Base-by-base conservation (phyloP, 2,329 filamentous ascomycete species). In the Cadophora gregata region DNA sequence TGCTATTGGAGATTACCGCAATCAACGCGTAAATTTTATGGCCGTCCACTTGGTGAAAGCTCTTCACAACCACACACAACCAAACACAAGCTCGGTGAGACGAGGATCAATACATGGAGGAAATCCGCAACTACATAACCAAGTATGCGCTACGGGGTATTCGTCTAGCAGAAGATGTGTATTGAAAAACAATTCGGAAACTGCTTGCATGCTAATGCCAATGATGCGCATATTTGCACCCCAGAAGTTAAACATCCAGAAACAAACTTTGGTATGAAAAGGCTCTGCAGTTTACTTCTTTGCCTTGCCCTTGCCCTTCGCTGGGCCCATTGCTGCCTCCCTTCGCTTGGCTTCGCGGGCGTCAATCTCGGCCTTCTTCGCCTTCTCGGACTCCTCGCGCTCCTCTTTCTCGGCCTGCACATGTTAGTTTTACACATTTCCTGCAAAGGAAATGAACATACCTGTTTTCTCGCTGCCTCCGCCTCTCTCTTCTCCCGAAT, bases 401-500 rank as follows among this genome's bases (percentile, higher is more conserved):
- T 78, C 77, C 70, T 76, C 75, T 65, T 77, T 79, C 75, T 79
- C 75, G 21, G 74, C 77, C 81, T 80, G 21, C 9, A 3, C 24
- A 24, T 55, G 63, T 76, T 71, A 76, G 71, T 61, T 65, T 48
- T 25, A 33, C 21, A 19, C 9, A 16, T 4, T 48, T 12, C 36
- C 5, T 24, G 31, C 14, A 51, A 25, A 21, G 19, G 50, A 10
- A 33, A 29, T 4, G 55, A 45, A 79, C 84, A 84, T 87, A 87
- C 95, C 82, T 92, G 87, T 84, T 95, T 94, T 74, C 93, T 84
- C 33, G 89, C 91, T 62, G 92, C 88, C 76, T 97, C 95, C 24
- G 90, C 90, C 75, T 92, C 94, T 70, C 96, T 88, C 82, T 93
- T 91, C 84, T 97, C 93, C 58, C 90, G 88, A 72, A 99, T 93